Percentiles rank a stretch among this genome's conserved stretches.
phyloP scores from a whole-genome alignment of 108 stramenopile species.

The Skeletonema costatum region DNA sequence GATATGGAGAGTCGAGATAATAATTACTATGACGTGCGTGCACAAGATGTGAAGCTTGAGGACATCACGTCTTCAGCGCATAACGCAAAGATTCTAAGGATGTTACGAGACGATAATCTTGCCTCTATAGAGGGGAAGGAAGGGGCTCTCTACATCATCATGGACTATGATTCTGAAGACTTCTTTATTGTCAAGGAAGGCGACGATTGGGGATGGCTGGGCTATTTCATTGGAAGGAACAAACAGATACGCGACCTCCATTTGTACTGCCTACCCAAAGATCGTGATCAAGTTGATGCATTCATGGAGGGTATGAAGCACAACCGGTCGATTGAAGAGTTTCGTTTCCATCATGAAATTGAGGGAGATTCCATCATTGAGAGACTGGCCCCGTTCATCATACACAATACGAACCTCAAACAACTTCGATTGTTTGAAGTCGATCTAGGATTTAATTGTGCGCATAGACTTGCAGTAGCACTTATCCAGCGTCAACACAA shows the following conservation, averaged over 20 bases:
- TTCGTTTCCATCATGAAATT: not conserved
- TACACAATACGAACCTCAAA: not conserved
- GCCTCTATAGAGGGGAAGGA: not conserved
- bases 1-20: not conserved
- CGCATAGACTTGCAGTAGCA: not conserved
- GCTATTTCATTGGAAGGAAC: constrained; percentile 1
- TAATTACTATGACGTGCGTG: not conserved
- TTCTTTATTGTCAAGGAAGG: not conserved
- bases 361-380: not conserved
- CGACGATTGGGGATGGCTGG: not conserved
- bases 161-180: not conserved
- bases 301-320: not conserved
- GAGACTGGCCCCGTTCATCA: not conserved
- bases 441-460: not conserved
- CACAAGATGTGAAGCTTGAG: not conserved
- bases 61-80: not conserved
- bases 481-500: not conserved
- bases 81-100: not conserved
- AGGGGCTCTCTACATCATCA: not conserved
- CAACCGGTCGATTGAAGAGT: not conserved
- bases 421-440: not conserved
- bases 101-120: not conserved
- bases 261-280: not conserved
- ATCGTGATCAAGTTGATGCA: not conserved
- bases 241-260: not conserved